A percentile compares a stretch with the other conserved stretches of the same genome.
phyloP scores from a whole-genome alignment of 1,284 basidiomycete species.

The Leccinum holopus region DNA sequence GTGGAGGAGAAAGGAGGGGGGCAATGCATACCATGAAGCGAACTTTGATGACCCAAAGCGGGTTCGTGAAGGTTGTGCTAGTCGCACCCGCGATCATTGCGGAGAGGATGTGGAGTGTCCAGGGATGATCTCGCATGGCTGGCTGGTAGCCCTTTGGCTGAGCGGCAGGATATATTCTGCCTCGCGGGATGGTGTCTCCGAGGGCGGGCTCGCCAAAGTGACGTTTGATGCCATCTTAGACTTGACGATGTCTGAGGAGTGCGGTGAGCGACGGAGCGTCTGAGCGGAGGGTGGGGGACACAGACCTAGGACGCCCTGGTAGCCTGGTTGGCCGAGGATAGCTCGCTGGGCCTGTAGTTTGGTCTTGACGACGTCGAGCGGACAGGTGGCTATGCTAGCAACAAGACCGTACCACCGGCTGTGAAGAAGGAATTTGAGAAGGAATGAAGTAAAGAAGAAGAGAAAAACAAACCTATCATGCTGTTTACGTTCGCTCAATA shows the following conservation, averaged over 20 bases:
- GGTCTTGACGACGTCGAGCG: constrained; percentile 97
- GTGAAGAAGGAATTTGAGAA: too few relatives aligned
- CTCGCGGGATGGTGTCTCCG: constrained; percentile 37
- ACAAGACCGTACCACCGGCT: constrained; percentile 83
- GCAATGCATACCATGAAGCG: constrained; percentile 82
- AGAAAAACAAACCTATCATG: constrained; percentile 58
- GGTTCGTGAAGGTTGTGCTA: constrained; percentile 90
- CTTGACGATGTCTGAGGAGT: constrained; percentile 60
- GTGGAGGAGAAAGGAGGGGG: not conserved
- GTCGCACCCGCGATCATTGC: constrained; percentile 91
- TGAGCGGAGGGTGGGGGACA: constrained; percentile 17
- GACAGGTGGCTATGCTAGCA: constrained; percentile 93
- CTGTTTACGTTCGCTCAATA: constrained; percentile 56
- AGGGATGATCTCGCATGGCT: constrained; percentile 71
- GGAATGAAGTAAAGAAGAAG: not conserved
- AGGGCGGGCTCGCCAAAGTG: constrained; percentile 67
- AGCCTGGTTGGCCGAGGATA: constrained; percentile 62
- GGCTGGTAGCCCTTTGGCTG: constrained; percentile 82
- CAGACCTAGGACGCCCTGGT: constrained; percentile 76
- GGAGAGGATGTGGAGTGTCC: constrained; percentile 84
- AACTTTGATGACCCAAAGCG: constrained; percentile 96
- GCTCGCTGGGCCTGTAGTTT: constrained; percentile 89
- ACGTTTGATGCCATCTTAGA: constrained; percentile 78
- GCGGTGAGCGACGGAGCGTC: constrained; percentile 16
- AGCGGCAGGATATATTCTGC: constrained; percentile 72